phyloP scores from a whole-genome alignment of 148 eudicot genomes.

The Beta vulgaris region DNA sequence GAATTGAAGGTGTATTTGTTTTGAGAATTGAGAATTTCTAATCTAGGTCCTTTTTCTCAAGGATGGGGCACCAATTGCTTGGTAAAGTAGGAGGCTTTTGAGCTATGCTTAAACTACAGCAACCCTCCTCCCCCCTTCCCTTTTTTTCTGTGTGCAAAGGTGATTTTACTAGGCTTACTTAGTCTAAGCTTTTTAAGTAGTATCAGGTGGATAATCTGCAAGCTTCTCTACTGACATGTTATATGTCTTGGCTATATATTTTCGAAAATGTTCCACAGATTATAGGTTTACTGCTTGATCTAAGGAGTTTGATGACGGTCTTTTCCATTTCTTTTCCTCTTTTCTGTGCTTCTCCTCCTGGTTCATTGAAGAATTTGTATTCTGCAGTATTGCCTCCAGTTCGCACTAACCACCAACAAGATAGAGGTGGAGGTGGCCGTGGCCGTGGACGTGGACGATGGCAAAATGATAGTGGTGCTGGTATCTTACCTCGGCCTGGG shows the following conservation, averaged over 20 bases:
- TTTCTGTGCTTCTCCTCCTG: not conserved
- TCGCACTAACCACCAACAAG: constrained; percentile 55
- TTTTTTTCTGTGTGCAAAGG: not conserved
- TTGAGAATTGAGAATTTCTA: not conserved
- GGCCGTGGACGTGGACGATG: constrained; percentile 98
- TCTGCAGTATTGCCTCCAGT: constrained; percentile 68
- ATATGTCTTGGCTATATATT: not conserved
- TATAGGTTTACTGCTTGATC: not conserved
- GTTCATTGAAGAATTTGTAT: constrained; percentile 7
- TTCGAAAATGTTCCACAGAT: not conserved
- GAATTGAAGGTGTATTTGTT: not conserved
- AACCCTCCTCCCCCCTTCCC: no score
- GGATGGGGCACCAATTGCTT: not conserved
- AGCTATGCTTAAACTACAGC: not conserved
- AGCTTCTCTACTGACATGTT: not conserved
- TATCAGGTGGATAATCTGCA: not conserved
- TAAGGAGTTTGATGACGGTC: not conserved
- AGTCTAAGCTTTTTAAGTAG: not conserved
- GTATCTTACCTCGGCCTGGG: constrained; percentile 94
- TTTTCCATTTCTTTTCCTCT: not conserved
- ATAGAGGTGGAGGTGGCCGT: constrained; percentile 71
- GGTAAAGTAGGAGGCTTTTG: not conserved
- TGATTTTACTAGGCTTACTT: not conserved
- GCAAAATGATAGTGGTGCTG: constrained; percentile 95
- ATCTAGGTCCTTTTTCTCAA: not conserved